These are phyloP conservation scores for Thielaviopsis populi DNA, from an alignment of 2,329 filamentous ascomycete genomes.

Conservation along the genomic window DNA sequence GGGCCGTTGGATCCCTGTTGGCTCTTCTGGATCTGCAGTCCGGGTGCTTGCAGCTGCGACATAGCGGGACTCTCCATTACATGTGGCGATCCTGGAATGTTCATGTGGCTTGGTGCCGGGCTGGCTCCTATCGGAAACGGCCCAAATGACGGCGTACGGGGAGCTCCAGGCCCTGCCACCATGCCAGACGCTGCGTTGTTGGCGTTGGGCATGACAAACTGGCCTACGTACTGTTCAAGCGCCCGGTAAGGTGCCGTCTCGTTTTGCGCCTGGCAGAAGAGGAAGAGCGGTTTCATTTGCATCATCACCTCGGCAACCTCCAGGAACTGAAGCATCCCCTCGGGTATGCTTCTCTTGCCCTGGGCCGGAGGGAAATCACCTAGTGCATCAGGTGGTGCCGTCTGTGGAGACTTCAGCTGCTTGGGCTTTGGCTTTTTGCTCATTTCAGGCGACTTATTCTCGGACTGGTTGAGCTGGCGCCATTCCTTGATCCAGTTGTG, in stretches of 20 bases:
- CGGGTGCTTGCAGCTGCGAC: slow-evolving; percentile 47
- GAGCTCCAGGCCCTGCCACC: slow-evolving; percentile 20
- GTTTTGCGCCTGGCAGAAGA: slow-evolving; percentile 40
- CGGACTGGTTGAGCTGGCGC: slow-evolving; percentile 38
- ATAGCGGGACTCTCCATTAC: slow-evolving; percentile 44
- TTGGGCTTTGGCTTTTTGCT: slow-evolving; percentile 50
- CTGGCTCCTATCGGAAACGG: slow-evolving; percentile 46
- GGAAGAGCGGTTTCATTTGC: slow-evolving; percentile 50
- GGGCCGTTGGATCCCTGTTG: slow-evolving; percentile 54
- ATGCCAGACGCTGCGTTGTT: slow-evolving; percentile 30
- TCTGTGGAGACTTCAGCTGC: slow-evolving; percentile 43
- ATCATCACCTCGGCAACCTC: slow-evolving; percentile 54
- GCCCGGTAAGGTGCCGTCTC: slow-evolving; percentile 41
- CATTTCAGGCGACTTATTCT: slow-evolving; percentile 48
- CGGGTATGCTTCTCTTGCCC: slow-evolving; percentile 42
- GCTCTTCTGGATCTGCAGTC: slow-evolving; percentile 52
- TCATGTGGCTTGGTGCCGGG: slow-evolving; percentile 43
- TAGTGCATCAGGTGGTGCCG: slow-evolving; percentile 40
- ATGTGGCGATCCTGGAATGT: slow-evolving; percentile 45
- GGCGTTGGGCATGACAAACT: slow-evolving; percentile 31
- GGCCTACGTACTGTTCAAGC: slow-evolving; percentile 44
- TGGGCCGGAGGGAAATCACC: slow-evolving; percentile 44
- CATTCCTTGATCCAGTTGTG: slow-evolving; percentile 54
- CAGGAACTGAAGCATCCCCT: slow-evolving; percentile 47
- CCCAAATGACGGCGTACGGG: slow-evolving; percentile 39